phyloP scores from a whole-genome alignment of 257 asterid genomes.

The Nemophila menziesii region DNA sequence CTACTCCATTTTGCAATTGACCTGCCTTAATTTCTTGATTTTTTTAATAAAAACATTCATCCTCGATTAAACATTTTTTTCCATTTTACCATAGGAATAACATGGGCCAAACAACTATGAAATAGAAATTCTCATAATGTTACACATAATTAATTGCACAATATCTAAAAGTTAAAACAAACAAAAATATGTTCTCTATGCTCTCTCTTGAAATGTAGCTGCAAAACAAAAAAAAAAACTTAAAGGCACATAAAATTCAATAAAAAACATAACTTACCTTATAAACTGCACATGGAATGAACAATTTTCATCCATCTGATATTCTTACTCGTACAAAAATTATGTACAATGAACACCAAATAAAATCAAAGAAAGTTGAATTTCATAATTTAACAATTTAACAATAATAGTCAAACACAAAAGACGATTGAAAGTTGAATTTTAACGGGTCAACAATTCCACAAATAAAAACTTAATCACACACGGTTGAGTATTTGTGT shows the following conservation, averaged over 20 bases:
- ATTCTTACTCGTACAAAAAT: background rate
- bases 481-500: slow-evolving; percentile 34
- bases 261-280: slow-evolving; percentile 4
- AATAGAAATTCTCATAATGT: too few relatives aligned
- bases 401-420: background rate
- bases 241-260: background rate
- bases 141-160: too few relatives aligned
- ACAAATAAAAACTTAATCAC: slow-evolving; percentile 15
- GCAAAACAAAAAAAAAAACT: background rate
- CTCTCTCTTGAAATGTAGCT: background rate
- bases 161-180: too few relatives aligned
- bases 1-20: too few relatives aligned
- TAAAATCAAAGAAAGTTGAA: background rate
- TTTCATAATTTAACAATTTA: background rate
- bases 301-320: slow-evolving; percentile 3
- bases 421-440: slow-evolving; percentile 1
- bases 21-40: too few relatives aligned
- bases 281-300: background rate
- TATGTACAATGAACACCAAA: background rate
- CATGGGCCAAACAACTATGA: too few relatives aligned
- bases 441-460: slow-evolving; percentile 9
- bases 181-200: too few relatives aligned
- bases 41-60: too few relatives aligned
- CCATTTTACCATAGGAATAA: too few relatives aligned
- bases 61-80: too few relatives aligned